phyloP scores from a whole-genome alignment of 139 green algal species.

The Chlorella sp. region DNA sequence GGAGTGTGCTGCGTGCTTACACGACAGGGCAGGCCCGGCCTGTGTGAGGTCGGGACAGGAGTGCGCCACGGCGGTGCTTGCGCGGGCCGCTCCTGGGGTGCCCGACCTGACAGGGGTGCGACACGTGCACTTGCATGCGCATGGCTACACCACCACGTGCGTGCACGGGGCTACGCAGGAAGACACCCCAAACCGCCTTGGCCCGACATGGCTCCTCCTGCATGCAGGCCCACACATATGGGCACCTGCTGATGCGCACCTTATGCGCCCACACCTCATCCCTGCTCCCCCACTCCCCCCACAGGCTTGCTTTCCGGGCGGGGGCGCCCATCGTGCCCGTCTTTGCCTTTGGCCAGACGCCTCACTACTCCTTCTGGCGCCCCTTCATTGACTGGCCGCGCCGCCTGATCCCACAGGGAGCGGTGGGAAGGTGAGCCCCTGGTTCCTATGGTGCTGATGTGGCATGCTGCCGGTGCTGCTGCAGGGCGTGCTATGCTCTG shows the following conservation, averaged over 20 bases:
- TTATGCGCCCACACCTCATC: background rate
- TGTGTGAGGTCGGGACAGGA: too few relatives aligned
- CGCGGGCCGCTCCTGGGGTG: too few relatives aligned
- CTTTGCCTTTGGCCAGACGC: constrained; percentile 90
- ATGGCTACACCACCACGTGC: too few relatives aligned
- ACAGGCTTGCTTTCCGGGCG: constrained; percentile 69
- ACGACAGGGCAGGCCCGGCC: too few relatives aligned
- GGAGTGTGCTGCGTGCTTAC: too few relatives aligned
- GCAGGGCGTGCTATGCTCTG: background rate
- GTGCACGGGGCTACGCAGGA: too few relatives aligned
- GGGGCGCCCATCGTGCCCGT: constrained; percentile 79
- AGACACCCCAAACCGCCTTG: background rate
- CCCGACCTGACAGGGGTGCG: too few relatives aligned
- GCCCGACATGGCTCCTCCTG: background rate
- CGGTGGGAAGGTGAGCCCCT: constrained; percentile 3
- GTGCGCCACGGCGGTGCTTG: too few relatives aligned
- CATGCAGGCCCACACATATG: background rate
- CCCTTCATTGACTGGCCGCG: constrained; percentile 45
- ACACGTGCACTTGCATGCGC: too few relatives aligned
- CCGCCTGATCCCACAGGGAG: background rate
- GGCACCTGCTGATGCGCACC: background rate
- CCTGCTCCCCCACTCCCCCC: background rate
- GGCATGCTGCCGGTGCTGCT: too few relatives aligned
- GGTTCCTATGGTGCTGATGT: background rate
- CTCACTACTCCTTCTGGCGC: constrained; percentile 67